Evolutionary conservation across 495 filamentous ascomycete genomes (phyloP).

Genomic region (Hypomontagnella submonticulosa): DNA sequence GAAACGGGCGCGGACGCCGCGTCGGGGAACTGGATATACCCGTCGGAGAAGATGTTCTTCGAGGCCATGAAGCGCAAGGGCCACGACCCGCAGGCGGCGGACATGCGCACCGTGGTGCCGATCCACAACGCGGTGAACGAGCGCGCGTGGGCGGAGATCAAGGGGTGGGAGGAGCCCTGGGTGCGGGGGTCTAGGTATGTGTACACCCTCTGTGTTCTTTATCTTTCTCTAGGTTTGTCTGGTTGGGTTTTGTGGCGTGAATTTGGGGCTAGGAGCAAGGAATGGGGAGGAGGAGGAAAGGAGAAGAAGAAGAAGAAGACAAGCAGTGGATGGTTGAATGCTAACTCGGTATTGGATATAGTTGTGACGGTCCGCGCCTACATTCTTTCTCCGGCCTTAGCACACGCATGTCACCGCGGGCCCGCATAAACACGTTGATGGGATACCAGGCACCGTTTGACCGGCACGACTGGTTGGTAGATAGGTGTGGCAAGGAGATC

Average conservation of each 20-base stretch:
- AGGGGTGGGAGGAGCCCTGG: conserved; percentile 81
- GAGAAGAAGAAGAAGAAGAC: no score
- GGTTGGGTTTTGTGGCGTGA: conserved; percentile 2
- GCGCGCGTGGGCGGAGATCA: conserved; percentile 85
- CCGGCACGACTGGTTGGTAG: conserved; percentile 96
- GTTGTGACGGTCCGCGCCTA: conserved; percentile 84
- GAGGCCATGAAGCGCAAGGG: conserved; percentile 90
- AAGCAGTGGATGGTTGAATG: no score
- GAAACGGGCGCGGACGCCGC: conserved; percentile 73
- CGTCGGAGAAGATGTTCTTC: conserved; percentile 95
- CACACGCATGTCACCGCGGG: conserved; percentile 79
- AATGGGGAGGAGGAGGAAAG: no score
- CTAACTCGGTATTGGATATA: conserved; percentile 25
- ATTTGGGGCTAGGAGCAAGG: no score
- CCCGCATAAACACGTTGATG: conserved; percentile 79
- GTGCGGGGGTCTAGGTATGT: conserved; percentile 62
- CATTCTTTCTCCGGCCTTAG: conserved; percentile 85
- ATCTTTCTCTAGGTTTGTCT: not conserved
- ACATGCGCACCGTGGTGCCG: conserved; percentile 91
- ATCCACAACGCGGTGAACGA: conserved; percentile 99
- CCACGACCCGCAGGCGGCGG: conserved; percentile 65
- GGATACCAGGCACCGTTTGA: conserved; percentile 95
- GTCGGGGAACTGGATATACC: conserved; percentile 94
- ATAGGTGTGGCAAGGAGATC: conserved; percentile 86
- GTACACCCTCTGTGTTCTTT: not conserved